Evolutionary conservation across 306 rosid genomes (phyloP), one percentile per base, ranked within the genome.

Genomic region (Astragalus glycyphyllos): DNA sequence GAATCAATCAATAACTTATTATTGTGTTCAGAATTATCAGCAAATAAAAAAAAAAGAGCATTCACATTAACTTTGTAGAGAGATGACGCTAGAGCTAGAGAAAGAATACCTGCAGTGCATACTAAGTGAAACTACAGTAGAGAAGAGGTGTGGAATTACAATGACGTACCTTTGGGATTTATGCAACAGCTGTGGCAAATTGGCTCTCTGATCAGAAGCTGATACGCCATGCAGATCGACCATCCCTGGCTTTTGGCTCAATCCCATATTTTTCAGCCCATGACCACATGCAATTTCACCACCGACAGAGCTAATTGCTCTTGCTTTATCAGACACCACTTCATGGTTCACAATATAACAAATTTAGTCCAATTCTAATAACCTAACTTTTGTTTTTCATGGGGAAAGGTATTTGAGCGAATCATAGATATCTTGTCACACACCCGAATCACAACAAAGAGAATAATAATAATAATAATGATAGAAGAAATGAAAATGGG

Each of bases 221-320:
- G 78, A 62, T 40, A 32, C 75, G 53, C 38, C 82, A 53, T 80
- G 79, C 72, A 71, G 63, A 70, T 11, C 70, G 9, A 38, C 51
- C 47, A 58, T 60, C 49, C 68, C 82, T 65, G 71, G 73, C 77
- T 74, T 84, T 50, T 59, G 87, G 61, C 58, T 84, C 71, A 73
- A 75, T 13, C 84, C 80, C 79, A 57, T 38, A 68, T 75, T 82
- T 55, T 58, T 79, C 62, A 65, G 85, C 68, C 81, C 88, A 71
- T 75, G 61, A 66, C 90, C 92, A 65, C 90, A 91, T 90, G 87
- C 79, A 74, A 78, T 13, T 76, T 63, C 76, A 80, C 35, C 64
- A 67, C 17, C 35, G 38, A 73, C 47, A 46, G 53, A 79, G 46
- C 53, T 69, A 20, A 65, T 34, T 77, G 83, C 53, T 45, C 69